Conservation (phyloP, 805 yeast species). For the Candida ulmi region DNA sequence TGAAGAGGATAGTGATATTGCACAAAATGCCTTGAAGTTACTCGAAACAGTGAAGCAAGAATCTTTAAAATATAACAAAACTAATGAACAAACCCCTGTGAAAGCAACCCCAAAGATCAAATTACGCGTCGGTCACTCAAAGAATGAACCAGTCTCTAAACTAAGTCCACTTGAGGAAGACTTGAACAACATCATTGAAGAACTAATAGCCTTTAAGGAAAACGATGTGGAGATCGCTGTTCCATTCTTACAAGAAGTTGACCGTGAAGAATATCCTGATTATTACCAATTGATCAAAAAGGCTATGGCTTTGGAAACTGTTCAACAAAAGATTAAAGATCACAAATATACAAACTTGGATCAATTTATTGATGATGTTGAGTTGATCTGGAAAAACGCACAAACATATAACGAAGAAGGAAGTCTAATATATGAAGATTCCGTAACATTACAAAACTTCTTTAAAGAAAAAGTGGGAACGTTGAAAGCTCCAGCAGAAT, state of each 20-base stretch:
- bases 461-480: conserved; percentile 37
- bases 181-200: conserved; percentile 12
- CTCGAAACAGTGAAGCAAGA: conserved; percentile 51
- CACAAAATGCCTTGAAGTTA: conserved; percentile 55
- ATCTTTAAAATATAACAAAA: conserved; percentile 10
- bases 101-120: conserved; percentile 16
- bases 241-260: conserved; percentile 74
- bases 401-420: conserved; percentile 69
- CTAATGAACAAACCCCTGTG: conserved; percentile 26
- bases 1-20: conserved; percentile 60
- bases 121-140: background rate
- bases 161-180: conserved; percentile 13
- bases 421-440: conserved; percentile 67
- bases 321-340: conserved; percentile 45
- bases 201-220: conserved; percentile 18
- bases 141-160: background rate
- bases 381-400: conserved; percentile 73
- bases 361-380: conserved; percentile 53
- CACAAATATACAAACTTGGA: conserved; percentile 51
- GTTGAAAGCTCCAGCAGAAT: conserved; percentile 12
- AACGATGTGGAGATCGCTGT: conserved; percentile 42
- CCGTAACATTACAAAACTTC: conserved; percentile 50
- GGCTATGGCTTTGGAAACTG: conserved; percentile 68
- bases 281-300: conserved; percentile 65
- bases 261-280: conserved; percentile 68